A percentile compares a stretch with the other conserved stretches of the same genome.
These are phyloP conservation scores for Sporothrix inflata DNA, from an alignment of 2,329 filamentous ascomycete genomes.

Conservation along the genomic window DNA sequence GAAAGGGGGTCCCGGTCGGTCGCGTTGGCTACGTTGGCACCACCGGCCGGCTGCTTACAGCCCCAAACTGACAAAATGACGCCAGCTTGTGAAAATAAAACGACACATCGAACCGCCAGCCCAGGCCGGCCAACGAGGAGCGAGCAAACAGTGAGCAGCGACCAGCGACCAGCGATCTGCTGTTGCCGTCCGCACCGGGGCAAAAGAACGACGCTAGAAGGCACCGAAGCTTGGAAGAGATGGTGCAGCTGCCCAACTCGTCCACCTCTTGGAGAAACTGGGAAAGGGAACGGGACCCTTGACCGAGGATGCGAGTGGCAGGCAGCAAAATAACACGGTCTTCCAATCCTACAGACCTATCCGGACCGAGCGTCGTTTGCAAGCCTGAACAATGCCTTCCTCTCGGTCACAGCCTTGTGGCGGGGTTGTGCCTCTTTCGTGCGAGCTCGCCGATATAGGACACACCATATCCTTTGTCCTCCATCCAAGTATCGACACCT, in stretches of 20 bases:
- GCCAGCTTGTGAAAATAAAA: slow-evolving; percentile 17
- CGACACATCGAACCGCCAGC: slow-evolving; percentile 5
- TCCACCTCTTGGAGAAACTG: neutral
- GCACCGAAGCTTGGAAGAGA: slow-evolving; percentile 17
- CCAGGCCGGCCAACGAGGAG: slow-evolving; percentile 10
- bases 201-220: slow-evolving; percentile 18
- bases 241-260: neutral
- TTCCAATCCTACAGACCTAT: neutral
- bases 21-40: too few relatives aligned
- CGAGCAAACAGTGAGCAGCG: neutral
- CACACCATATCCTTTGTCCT: neutral
- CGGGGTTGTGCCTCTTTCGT: neutral
- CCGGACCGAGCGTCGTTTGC: neutral
- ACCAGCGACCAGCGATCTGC: neutral
- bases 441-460: slow-evolving; percentile 11
- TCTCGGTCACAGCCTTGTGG: neutral
- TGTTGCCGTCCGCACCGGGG: slow-evolving; percentile 3
- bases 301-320: slow-evolving; percentile 19
- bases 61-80: neutral
- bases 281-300: neutral
- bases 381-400: neutral
- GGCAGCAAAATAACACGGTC: neutral
- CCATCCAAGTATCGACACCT: neutral
- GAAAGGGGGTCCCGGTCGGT: too few relatives aligned
- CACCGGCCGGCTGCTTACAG: neutral